Percentiles rank a stretch among this genome's conserved stretches.
Evolutionary conservation across 305 asterid genomes (phyloP).

Genomic region (Fraxinus xanthoxyloides): DNA sequence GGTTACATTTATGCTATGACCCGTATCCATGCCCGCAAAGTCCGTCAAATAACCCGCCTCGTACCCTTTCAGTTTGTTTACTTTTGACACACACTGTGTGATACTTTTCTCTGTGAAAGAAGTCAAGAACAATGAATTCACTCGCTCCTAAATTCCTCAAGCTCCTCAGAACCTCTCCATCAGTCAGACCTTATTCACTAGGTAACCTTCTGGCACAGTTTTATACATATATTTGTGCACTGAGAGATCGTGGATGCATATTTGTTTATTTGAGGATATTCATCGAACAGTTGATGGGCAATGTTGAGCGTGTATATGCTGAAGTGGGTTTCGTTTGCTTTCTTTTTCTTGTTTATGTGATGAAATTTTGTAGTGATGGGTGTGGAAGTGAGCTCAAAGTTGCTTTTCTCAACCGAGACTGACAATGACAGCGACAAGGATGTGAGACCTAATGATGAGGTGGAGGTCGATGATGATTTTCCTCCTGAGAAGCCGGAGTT

Average conservation of each 20-base stretch:
- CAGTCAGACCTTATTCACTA: slow-evolving; percentile 26
- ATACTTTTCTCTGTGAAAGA: slow-evolving; percentile 6
- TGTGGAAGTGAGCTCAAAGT: slow-evolving; percentile 45
- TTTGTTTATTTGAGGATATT: slow-evolving; percentile 15
- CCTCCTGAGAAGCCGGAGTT: slow-evolving; percentile 57
- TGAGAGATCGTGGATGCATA: neutral
- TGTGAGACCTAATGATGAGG: slow-evolving; percentile 14
- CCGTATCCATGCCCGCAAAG: neutral
- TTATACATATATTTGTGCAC: neutral
- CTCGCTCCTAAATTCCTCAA: slow-evolving; percentile 38
- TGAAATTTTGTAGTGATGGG: slow-evolving; percentile 38
- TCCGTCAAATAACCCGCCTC: neutral
- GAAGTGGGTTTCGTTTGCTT: neutral
- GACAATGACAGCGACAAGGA: slow-evolving; percentile 33
- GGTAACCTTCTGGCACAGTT: slow-evolving; percentile 24
- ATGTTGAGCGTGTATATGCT: neutral
- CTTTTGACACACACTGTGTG: neutral
- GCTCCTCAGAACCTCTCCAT: slow-evolving; percentile 34
- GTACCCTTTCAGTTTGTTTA: slow-evolving; percentile 11
- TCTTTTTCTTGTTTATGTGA: neutral
- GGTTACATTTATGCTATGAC: neutral
- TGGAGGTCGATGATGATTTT: slow-evolving; percentile 53
- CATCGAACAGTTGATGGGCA: slow-evolving; percentile 23
- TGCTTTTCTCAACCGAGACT: slow-evolving; percentile 53
- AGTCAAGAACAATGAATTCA: slow-evolving; percentile 48